These are phyloP conservation scores for Penicillium steckii DNA, from an alignment of 495 filamentous ascomycete species.

Conservation along the genomic window DNA sequence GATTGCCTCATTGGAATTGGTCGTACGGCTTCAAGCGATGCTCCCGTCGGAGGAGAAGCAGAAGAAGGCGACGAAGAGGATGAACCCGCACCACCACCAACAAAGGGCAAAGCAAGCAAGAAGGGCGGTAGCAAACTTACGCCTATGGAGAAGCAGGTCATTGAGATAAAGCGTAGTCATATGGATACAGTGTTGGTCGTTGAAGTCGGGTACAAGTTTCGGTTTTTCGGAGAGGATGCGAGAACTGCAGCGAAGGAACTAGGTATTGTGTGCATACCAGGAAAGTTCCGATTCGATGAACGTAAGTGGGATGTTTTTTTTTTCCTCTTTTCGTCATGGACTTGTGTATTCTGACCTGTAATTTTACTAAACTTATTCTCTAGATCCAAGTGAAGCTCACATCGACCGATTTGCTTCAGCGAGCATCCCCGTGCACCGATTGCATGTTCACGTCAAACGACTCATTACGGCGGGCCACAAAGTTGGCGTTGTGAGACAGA, in stretches of 20 bases:
- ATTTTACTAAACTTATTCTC: no score
- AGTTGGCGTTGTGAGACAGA: constrained; percentile 90
- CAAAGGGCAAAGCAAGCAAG: constrained; percentile 62
- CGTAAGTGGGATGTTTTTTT: constrained; percentile 42
- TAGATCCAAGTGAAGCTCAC: constrained; percentile 87
- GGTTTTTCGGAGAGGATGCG: constrained; percentile 97
- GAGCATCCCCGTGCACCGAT: constrained; percentile 87
- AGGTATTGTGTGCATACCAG: constrained; percentile 94
- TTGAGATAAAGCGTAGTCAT: constrained; percentile 91
- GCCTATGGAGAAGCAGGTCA: constrained; percentile 87
- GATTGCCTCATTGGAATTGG: constrained; percentile 74
- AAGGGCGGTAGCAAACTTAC: constrained; percentile 75
- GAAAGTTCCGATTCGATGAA: constrained; percentile 92
- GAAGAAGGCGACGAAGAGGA: constrained; percentile 53
- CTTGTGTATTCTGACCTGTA: no score
- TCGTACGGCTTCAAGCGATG: constrained; percentile 55
- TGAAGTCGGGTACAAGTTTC: constrained; percentile 97
- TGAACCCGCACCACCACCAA: constrained; percentile 45
- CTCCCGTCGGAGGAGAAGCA: constrained; percentile 49
- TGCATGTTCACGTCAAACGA: constrained; percentile 94
- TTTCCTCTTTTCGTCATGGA: no score
- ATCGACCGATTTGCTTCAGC: constrained; percentile 91
- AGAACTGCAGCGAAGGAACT: constrained; percentile 85
- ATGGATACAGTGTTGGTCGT: constrained; percentile 86
- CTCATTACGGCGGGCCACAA: constrained; percentile 92